These are phyloP conservation scores for Penicillium tannophilum DNA, from an alignment of 495 filamentous ascomycete species.

Conservation along the genomic window DNA sequence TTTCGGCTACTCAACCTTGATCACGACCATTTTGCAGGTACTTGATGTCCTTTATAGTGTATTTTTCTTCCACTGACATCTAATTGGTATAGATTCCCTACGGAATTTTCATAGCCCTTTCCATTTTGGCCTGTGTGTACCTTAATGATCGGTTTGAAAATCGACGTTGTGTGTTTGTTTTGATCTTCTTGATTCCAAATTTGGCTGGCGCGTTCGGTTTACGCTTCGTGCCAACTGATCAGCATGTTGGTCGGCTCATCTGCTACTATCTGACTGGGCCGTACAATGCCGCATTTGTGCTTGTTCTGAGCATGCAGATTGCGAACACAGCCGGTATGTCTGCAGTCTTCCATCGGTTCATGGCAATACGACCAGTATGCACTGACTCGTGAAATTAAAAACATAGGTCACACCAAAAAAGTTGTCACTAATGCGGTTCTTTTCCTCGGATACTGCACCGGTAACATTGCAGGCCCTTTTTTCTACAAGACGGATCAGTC, in stretches of 20 bases:
- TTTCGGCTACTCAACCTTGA: conserved; percentile 51
- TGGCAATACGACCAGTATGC: conserved; percentile 28
- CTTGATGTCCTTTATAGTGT: conserved; percentile 53
- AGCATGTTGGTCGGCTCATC: conserved; percentile 24
- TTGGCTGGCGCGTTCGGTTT: conserved; percentile 9
- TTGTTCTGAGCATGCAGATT: conserved; percentile 56
- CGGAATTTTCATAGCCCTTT: conserved; percentile 57
- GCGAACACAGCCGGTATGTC: conserved; percentile 59
- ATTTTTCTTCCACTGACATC: background rate
- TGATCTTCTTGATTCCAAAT: conserved; percentile 7
- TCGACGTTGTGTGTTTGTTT: conserved; percentile 41
- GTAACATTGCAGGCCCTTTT: conserved; percentile 61
- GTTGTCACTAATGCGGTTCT: conserved; percentile 55
- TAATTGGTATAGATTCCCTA: conserved; percentile 53
- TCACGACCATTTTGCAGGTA: conserved; percentile 50
- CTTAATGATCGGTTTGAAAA: conserved; percentile 52
- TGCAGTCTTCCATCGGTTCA: conserved; percentile 58
- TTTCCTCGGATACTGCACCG: conserved; percentile 55
- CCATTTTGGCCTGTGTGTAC: conserved; percentile 35
- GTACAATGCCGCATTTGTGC: conserved; percentile 60
- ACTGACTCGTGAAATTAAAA: background rate
- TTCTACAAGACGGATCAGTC: conserved; percentile 60
- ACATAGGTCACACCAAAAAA: conserved; percentile 59
- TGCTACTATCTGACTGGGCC: conserved; percentile 62
- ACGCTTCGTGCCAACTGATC: conserved; percentile 29